phyloP scores from a whole-genome alignment of 768 basidiomycete genomes.

The Russula sp. region DNA sequence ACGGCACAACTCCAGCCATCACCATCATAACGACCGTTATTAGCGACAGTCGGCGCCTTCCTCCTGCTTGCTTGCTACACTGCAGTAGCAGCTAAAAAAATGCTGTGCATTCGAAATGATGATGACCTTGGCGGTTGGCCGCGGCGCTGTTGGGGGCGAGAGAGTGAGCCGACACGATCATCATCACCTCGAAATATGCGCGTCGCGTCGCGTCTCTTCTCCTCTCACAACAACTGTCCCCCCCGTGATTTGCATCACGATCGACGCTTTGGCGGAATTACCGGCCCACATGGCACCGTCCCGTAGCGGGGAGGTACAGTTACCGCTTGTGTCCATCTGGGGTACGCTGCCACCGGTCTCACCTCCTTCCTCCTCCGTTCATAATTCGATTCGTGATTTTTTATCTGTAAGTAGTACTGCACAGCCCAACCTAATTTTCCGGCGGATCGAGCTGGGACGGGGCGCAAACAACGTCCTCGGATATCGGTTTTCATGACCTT shows the following conservation, averaged over 20 bases:
- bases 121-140: too few species aligned
- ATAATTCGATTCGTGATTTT: not conserved
- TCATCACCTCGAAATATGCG: too few species aligned
- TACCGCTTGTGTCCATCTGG: not conserved
- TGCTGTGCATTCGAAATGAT: too few species aligned
- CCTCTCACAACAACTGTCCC: too few species aligned
- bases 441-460: not conserved
- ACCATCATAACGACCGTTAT: not conserved
- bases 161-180: too few species aligned
- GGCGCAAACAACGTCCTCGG: slow-evolving; percentile 1
- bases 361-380: too few species aligned
- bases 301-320: not conserved
- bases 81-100: not conserved
- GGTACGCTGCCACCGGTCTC: not conserved
- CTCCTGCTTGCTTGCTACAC: not conserved
- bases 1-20: not conserved
- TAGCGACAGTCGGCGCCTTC: not conserved
- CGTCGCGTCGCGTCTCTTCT: too few species aligned
- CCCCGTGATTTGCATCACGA: too few species aligned
- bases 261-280: too few species aligned
- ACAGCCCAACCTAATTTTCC: not conserved
- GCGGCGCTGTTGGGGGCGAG: too few species aligned
- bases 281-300: not conserved
- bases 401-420: not conserved
- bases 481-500: not conserved